Conservation (phyloP, 2,329 filamentous ascomycete genomes). For the Drechslera avenae region DNA sequence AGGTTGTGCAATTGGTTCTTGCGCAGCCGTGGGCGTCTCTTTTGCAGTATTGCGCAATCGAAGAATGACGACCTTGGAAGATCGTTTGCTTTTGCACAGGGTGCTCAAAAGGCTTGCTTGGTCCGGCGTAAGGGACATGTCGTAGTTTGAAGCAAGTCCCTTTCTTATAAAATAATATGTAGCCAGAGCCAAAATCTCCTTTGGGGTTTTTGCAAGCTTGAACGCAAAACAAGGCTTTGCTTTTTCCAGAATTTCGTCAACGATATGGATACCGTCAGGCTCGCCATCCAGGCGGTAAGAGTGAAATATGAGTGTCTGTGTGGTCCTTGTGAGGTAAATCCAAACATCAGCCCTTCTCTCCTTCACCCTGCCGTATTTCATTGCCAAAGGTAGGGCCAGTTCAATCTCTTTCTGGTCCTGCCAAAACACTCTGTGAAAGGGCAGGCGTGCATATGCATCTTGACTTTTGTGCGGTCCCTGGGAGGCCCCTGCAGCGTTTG, state of each 20-base stretch:
- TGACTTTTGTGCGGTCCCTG: no score
- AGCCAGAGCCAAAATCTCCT: conserved; percentile 3
- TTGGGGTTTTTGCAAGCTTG: not conserved
- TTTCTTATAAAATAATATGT: conserved; percentile 6
- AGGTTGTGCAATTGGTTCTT: no score
- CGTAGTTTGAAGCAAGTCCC: not conserved
- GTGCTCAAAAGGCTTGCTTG: no score
- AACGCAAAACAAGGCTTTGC: conserved; percentile 1
- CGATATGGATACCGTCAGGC: not conserved
- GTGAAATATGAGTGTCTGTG: not conserved
- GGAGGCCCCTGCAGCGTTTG: no score
- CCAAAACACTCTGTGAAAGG: not conserved
- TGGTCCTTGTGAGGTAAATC: not conserved
- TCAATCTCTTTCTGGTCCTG: not conserved
- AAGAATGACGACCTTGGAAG: not conserved
- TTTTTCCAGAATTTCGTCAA: not conserved
- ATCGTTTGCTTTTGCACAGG: not conserved
- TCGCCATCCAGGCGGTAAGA: not conserved
- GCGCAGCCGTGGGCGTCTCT: not conserved
- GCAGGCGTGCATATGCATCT: no score
- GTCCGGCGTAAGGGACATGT: not conserved
- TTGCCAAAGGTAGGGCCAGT: not conserved
- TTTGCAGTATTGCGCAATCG: not conserved
- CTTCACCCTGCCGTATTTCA: not conserved
- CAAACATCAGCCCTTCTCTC: not conserved